Base-by-base conservation (phyloP, 805 yeast species). In the Barnettozyma salicaria region DNA sequence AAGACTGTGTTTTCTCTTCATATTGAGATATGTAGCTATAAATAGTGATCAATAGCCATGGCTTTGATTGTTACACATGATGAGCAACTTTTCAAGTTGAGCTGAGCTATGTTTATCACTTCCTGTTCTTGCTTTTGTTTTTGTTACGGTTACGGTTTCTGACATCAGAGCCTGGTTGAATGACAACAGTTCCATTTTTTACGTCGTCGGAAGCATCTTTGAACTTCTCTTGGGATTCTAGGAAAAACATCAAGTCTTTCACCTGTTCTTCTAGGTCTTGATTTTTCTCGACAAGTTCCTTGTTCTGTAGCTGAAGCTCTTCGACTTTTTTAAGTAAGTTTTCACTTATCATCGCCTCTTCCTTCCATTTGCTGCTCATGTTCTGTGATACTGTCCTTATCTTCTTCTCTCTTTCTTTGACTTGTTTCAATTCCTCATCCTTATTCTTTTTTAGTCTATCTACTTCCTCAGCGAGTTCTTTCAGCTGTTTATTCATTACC, bases 171-270 rank as follows among this genome's bases (percentile, higher is more conserved):
- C 24, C 19, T 39, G 34, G 44, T 20, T 47, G 48, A 5, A 81
- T 63, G 1, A 80, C 62, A 0, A 83, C 60, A 4, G 76, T 73
- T 0, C 95, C 95, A 44, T 86, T 80, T 47, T 65, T 75, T 12
- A 81, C 80, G 24, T 80, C 90, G 10, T 80, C 81, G 4, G 78
- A 70, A 17, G 85, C 83, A 50, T 76, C 74, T 49, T 77, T 74
- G 50, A 86, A 72, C 59, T 80, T 83, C 39, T 78, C 81, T 52
- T 75, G 83, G 0, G 83, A 70, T 41, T 82, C 90, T 27, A 87
- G 59, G 51, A 67, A 85, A 44, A 85, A 81, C 95, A 88, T 84
- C 36, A 87, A 56, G 55, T 87, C 96, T 20, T 68, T 73, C 4
- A 77, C 77, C 53, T 81, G 85, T 27, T 79, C 86, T 30, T 68